Evolutionary conservation across 2,329 filamentous ascomycete species (phyloP).

Genomic region (Botrytis medusae): DNA sequence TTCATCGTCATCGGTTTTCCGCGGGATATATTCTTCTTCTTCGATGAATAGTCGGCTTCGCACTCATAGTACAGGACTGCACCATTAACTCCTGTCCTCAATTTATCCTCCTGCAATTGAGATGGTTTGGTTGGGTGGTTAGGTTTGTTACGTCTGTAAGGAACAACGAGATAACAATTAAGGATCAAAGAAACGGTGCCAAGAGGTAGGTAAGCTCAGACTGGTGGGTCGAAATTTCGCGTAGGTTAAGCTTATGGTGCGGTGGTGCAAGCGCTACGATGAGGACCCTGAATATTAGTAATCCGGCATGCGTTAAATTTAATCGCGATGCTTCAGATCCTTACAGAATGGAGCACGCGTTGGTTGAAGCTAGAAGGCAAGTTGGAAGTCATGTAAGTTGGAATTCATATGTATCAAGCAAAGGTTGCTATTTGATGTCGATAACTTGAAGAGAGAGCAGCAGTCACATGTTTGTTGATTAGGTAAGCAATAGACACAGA

Average conservation of each 20-base stretch:
- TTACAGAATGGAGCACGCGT: neutral
- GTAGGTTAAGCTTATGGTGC: neutral
- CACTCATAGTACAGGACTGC: slow-evolving; percentile 17
- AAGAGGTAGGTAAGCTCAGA: slow-evolving; percentile 15
- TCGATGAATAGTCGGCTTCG: slow-evolving; percentile 7
- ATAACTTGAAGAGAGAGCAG: neutral
- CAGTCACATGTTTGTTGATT: neutral
- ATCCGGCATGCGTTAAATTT: neutral
- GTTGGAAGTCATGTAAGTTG: neutral
- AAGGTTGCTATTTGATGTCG: neutral
- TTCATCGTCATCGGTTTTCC: slow-evolving; percentile 17
- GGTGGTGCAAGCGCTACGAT: neutral
- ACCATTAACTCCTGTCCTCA: neutral
- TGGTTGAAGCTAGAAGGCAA: neutral
- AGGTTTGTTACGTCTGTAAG: neutral
- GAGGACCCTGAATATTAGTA: slow-evolving; percentile 7
- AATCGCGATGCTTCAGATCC: neutral
- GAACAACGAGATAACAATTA: neutral
- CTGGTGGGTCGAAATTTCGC: neutral
- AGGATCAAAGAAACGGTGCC: neutral
- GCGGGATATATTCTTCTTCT: slow-evolving; percentile 14
- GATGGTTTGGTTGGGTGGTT: neutral
- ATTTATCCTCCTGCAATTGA: neutral
- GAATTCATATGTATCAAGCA: neutral
- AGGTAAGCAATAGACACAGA: neutral